Conservation (phyloP, 345 rosid genomes). For the Eucalyptus leucophloia region DNA sequence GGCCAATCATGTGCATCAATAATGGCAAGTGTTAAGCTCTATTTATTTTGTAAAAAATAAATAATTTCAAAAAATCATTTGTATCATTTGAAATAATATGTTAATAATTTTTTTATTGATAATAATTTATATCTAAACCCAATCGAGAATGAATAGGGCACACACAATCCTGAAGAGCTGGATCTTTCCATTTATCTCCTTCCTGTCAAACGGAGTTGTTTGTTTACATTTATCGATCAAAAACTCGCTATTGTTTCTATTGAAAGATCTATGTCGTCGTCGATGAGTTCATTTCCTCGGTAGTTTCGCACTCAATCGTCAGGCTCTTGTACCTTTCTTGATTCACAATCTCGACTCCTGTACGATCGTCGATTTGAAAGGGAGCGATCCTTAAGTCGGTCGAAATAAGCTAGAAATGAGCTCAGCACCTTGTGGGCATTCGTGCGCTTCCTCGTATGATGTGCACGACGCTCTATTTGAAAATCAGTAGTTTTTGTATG, state of each 20-base stretch:
- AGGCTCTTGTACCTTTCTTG: neutral
- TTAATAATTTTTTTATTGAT: neutral
- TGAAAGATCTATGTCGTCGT: neutral
- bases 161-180: neutral
- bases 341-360: neutral
- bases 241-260: neutral
- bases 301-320: neutral
- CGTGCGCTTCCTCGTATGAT: neutral
- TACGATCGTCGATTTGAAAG: neutral
- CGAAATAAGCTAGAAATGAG: neutral
- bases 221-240: neutral
- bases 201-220: neutral
- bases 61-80: neutral
- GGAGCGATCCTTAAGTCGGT: neutral
- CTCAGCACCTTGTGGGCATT: neutral
- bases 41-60: neutral
- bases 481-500: neutral
- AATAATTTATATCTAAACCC: neutral
- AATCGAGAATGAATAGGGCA: neutral
- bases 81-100: accelerated
- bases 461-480: neutral
- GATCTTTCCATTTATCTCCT: neutral
- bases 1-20: neutral
- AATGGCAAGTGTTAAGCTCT: neutral
- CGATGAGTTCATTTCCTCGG: neutral